phyloP scores from a whole-genome alignment of 1,284 basidiomycete species.

The Tranzscheliella williamsii region DNA sequence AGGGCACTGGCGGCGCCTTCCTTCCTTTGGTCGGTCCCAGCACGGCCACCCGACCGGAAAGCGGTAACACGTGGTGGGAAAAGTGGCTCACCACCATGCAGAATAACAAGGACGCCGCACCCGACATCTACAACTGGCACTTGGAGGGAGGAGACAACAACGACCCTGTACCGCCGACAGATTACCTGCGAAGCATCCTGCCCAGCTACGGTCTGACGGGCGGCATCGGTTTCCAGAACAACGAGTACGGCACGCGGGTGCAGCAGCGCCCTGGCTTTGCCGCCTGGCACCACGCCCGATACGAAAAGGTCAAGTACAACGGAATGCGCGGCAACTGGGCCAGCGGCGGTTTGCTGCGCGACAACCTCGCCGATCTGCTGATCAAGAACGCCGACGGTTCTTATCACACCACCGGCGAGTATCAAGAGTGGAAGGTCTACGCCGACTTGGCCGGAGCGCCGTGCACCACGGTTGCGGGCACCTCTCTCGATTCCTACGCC shows the following conservation, averaged over 20 bases:
- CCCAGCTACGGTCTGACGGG: constrained; percentile 1
- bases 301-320: constrained; percentile 7
- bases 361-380: constrained; percentile 6
- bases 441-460: not conserved
- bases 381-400: constrained; percentile 2
- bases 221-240: constrained; percentile 11
- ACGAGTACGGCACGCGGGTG: constrained; percentile 6
- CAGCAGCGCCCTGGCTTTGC: constrained; percentile 6
- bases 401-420: constrained; percentile 4
- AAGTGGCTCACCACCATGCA: constrained; percentile 1
- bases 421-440: constrained; percentile 1
- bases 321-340: constrained; percentile 9
- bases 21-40: constrained; percentile 5
- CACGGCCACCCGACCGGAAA: not conserved
- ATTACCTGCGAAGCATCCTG: not conserved
- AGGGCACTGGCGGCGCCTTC: not conserved
- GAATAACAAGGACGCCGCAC: constrained; percentile 1
- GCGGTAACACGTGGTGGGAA: constrained; percentile 2
- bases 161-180: constrained; percentile 3
- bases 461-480: constrained; percentile 1
- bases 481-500: constrained; percentile 2
- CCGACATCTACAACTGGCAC: constrained; percentile 12
- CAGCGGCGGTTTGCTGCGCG: not conserved
- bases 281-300: constrained; percentile 5
- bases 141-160: constrained; percentile 4